phyloP scores from a whole-genome alignment of 164 flowering plant genomes.

The grape (Vitis vinifera) region DNA sequence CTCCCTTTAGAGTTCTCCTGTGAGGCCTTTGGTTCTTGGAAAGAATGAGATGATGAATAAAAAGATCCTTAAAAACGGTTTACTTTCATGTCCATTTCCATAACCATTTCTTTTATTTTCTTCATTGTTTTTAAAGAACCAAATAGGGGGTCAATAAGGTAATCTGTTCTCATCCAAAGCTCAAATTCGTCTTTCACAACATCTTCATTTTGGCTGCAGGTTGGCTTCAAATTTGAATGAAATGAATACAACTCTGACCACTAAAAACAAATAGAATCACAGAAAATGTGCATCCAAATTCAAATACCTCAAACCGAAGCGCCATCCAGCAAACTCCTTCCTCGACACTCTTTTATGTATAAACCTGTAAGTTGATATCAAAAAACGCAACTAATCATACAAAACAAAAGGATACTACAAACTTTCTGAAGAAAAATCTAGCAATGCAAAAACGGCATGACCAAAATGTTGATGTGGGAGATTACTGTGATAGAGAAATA shows the following conservation, averaged over 20 bases:
- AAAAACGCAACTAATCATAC: background rate
- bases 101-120: too few relatives aligned
- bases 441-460: background rate
- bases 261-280: background rate
- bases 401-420: background rate
- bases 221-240: background rate
- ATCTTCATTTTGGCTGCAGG: background rate
- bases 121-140: too few relatives aligned
- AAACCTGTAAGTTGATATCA: background rate
- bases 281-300: background rate
- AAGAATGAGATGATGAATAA: background rate
- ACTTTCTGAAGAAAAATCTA: background rate
- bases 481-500: background rate
- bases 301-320: slow-evolving; percentile 49
- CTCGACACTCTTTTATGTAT: background rate
- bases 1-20: background rate
- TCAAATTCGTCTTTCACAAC: background rate
- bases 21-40: background rate
- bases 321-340: slow-evolving; percentile 28
- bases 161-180: background rate
- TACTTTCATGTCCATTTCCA: background rate
- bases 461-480: background rate
- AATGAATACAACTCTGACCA: background rate
- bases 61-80: background rate
- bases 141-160: background rate